Evolutionary conservation across 805 yeast species (phyloP).

Genomic region (Metschnikowia chrysomelidarum): DNA sequence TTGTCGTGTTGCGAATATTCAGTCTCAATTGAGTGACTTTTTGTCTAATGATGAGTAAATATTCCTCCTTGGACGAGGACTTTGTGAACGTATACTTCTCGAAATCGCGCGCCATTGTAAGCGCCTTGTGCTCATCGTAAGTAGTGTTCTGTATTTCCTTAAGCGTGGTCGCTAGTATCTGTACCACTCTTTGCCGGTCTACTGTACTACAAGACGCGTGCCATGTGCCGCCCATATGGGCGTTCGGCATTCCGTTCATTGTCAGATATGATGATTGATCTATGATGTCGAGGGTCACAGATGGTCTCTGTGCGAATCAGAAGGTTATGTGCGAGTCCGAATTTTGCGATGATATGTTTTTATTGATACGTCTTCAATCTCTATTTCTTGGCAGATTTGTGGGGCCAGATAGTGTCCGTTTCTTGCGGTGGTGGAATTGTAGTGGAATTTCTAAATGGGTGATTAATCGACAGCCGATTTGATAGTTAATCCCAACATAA

Average conservation of each 20-base stretch:
- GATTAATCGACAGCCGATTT: no score
- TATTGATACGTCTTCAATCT: no score
- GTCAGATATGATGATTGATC: no score
- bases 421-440: no score
- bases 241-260: slow-evolving; percentile 23
- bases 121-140: slow-evolving; percentile 36
- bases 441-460: no score
- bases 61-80: slow-evolving; percentile 56
- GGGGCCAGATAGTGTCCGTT: no score
- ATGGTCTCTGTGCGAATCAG: no score
- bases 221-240: slow-evolving; percentile 26
- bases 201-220: slow-evolving; percentile 22
- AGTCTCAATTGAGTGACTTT: slow-evolving; percentile 35
- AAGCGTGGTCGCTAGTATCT: slow-evolving; percentile 35
- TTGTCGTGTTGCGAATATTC: slow-evolving; percentile 18
- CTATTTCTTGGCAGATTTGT: no score
- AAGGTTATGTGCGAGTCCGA: no score
- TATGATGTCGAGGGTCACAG: no score
- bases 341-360: no score
- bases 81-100: slow-evolving; percentile 64
- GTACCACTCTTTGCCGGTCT: slow-evolving; percentile 43
- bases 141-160: slow-evolving; percentile 35
- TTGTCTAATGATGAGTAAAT: slow-evolving; percentile 42
- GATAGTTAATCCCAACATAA: no score
- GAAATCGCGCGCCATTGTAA: slow-evolving; percentile 62